A percentile compares a stretch with the other conserved stretches of the same genome.
Evolutionary conservation across 331 rosid species (phyloP).

Genomic region (Acacia pycnantha): DNA sequence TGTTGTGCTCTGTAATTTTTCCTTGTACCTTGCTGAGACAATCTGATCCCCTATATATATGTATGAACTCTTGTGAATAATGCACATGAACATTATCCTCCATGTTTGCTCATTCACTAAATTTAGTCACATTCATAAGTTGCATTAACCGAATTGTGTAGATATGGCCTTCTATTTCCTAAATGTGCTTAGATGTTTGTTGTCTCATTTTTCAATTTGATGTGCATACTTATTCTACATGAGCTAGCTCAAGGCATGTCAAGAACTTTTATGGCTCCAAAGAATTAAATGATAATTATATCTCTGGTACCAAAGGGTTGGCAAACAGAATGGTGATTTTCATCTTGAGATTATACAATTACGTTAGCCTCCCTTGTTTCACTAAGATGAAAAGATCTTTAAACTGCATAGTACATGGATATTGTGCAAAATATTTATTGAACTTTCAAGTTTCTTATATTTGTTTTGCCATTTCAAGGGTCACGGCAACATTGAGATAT

Average conservation of each 20-base stretch:
- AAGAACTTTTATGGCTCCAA: neutral
- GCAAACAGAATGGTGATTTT: neutral
- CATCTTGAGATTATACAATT: constrained; percentile 5
- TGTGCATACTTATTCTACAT: neutral
- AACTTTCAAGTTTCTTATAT: constrained; percentile 8
- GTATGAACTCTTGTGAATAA: neutral
- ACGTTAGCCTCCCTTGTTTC: constrained; percentile 8
- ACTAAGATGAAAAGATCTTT: constrained; percentile 2
- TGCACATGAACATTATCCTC: neutral
- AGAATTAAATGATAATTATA: neutral
- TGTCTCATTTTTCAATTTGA: neutral
- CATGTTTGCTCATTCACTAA: neutral
- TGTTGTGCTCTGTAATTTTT: neutral
- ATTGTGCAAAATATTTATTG: constrained; percentile 12
- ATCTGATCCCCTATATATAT: neutral
- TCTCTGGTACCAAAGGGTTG: neutral
- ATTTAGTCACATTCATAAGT: constrained; percentile 14
- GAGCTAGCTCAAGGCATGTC: neutral
- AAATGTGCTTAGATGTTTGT: neutral
- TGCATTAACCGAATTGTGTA: constrained; percentile 9
- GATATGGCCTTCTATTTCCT: neutral
- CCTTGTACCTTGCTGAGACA: neutral
- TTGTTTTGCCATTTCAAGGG: constrained; percentile 48
- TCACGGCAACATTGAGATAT: constrained; percentile 65
- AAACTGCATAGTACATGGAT: neutral